These are phyloP conservation scores for Starmera stellimalicola DNA, from an alignment of 1,139 yeast species.

Conservation along the genomic window DNA sequence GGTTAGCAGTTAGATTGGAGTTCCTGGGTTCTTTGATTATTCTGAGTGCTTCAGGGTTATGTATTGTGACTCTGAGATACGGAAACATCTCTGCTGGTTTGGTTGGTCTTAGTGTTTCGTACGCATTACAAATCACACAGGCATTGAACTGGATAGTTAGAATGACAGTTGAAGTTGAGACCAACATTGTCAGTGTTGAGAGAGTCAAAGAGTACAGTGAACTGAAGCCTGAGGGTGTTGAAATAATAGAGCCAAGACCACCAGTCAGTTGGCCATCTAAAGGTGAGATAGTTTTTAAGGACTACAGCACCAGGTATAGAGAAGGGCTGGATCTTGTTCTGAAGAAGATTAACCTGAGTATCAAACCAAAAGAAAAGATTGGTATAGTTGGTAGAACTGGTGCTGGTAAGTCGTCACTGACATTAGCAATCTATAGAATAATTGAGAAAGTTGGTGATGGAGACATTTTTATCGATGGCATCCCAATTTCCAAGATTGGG, in stretches of 20 bases:
- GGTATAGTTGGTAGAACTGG: constrained; percentile 98
- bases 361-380: constrained; percentile 73
- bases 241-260: constrained; percentile 65
- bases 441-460: constrained; percentile 70
- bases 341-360: constrained; percentile 55
- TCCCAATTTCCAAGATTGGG: constrained; percentile 66
- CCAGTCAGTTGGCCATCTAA: constrained; percentile 63
- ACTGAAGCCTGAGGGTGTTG: constrained; percentile 76
- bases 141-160: constrained; percentile 94
- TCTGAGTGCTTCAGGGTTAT: constrained; percentile 74
- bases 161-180: constrained; percentile 97
- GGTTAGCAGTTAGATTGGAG: constrained; percentile 93
- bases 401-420: constrained; percentile 91
- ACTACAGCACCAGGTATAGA: constrained; percentile 81
- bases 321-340: constrained; percentile 76
- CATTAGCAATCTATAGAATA: constrained; percentile 81
- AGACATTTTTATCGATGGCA: constrained; percentile 59
- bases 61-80: constrained; percentile 56
- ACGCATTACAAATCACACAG: constrained; percentile 88
- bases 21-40: constrained; percentile 83
- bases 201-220: constrained; percentile 81
- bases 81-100: constrained; percentile 79
- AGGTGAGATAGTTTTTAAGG: constrained; percentile 63
- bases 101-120: constrained; percentile 88
- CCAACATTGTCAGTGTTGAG: constrained; percentile 94